These are phyloP conservation scores for Gaeumannomyces sp. DNA, from an alignment of 2,329 filamentous ascomycete genomes.

Conservation along the genomic window DNA sequence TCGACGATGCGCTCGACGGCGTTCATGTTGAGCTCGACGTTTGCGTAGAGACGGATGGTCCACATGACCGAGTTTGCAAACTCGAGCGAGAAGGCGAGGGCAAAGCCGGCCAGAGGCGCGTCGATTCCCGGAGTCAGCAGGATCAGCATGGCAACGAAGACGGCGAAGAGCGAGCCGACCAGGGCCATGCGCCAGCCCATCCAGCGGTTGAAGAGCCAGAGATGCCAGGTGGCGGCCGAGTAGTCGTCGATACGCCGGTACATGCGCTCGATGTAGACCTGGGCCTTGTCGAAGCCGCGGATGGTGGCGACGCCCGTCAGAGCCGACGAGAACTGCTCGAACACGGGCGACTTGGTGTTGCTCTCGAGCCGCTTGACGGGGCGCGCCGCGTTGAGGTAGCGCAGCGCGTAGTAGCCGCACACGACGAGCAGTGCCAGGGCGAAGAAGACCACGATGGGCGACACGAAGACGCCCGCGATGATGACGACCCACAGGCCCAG, in stretches of 20 bases:
- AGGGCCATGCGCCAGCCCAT: constrained; percentile 66
- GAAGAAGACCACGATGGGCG: constrained; percentile 57
- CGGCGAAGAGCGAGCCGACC: constrained; percentile 63
- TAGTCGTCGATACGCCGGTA: constrained; percentile 63
- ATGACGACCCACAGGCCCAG: constrained; percentile 61
- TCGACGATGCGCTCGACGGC: constrained; percentile 70
- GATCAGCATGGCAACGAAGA: constrained; percentile 58
- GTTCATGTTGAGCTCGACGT: constrained; percentile 73
- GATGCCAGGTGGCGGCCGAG: constrained; percentile 57
- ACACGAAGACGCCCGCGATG: constrained; percentile 61
- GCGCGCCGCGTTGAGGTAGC: constrained; percentile 64
- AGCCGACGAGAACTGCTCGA: constrained; percentile 71
- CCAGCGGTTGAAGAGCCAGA: constrained; percentile 72
- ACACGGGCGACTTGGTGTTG: constrained; percentile 70
- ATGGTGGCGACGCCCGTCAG: constrained; percentile 70
- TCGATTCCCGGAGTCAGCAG: constrained; percentile 56
- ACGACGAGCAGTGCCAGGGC: constrained; percentile 51
- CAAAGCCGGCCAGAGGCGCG: constrained; percentile 68
- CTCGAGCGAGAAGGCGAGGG: constrained; percentile 65
- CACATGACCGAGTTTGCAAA: constrained; percentile 60
- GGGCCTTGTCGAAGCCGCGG: constrained; percentile 64
- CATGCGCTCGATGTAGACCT: constrained; percentile 64
- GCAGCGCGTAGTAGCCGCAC: constrained; percentile 50
- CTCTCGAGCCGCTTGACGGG: constrained; percentile 74
- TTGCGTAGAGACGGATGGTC: constrained; percentile 61